phyloP scores from a whole-genome alignment of 2,329 filamentous ascomycete genomes.

The Pseudocercospora musae region DNA sequence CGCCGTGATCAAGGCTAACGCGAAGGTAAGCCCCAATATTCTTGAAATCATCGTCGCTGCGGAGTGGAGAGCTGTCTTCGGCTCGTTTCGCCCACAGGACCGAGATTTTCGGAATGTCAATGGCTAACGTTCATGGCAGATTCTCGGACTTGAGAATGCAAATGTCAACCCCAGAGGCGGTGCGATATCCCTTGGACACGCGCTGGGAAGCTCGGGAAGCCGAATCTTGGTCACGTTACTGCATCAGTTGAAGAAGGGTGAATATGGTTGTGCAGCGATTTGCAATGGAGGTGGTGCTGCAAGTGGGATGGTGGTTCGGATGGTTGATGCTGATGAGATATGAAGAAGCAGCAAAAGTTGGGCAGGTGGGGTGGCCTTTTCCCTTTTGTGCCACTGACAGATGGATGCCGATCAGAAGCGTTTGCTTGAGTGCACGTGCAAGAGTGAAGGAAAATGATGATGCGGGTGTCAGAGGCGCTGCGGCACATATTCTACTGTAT shows the following conservation, averaged over 20 bases:
- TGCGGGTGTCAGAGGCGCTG: neutral
- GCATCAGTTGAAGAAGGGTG: conserved; percentile 84
- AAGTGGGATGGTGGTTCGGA: conserved; percentile 86
- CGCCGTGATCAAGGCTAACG: conserved; percentile 89
- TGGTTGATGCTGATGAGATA: conserved; percentile 52
- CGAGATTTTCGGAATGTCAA: neutral
- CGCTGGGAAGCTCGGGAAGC: conserved; percentile 87
- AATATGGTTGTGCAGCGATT: conserved; percentile 93
- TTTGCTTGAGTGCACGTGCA: neutral
- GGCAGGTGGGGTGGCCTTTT: too few species aligned
- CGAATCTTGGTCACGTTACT: conserved; percentile 85
- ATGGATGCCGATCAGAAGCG: neutral
- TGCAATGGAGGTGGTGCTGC: conserved; percentile 96
- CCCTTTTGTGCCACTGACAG: too few species aligned
- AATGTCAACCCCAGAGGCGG: conserved; percentile 86
- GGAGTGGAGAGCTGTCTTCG: neutral
- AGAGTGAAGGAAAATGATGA: neutral
- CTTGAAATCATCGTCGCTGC: neutral
- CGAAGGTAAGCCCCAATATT: conserved; percentile 60
- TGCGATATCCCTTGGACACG: conserved; percentile 88
- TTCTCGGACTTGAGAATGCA: conserved; percentile 73
- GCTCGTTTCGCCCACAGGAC: neutral
- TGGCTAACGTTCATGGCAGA: conserved; percentile 47
- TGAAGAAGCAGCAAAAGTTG: conserved; percentile 16
- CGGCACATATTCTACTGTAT: too few species aligned